Evolutionary conservation across 164 flowering plant species (phyloP).

Genomic region (Vitis rotundifolia): DNA sequence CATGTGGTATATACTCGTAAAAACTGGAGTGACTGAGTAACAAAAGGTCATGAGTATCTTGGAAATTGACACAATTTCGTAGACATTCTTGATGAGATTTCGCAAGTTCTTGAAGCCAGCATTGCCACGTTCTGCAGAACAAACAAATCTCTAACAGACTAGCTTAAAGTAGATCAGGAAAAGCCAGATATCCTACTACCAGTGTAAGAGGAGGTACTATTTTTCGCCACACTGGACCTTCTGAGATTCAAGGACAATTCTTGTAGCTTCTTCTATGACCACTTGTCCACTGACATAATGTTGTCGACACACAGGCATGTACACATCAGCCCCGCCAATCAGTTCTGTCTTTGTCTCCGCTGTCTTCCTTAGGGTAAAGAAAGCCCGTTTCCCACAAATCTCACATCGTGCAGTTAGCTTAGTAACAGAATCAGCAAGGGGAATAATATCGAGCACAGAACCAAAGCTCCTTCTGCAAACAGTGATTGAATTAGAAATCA

Average conservation of each 20-base stretch:
- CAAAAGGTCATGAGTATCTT: no score
- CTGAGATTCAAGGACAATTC: conserved; percentile 37
- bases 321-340: conserved; percentile 67
- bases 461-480: conserved; percentile 72
- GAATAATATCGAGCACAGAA: conserved; percentile 63
- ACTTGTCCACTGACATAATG: conserved; percentile 67
- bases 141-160: no score
- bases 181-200: background rate
- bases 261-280: conserved; percentile 51
- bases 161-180: background rate
- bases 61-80: no score
- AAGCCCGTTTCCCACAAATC: conserved; percentile 57
- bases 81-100: no score
- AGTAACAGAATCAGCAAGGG: conserved; percentile 69
- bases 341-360: conserved; percentile 53
- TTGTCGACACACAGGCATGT: conserved; percentile 77
- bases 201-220: no score
- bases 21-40: no score
- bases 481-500: background rate
- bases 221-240: conserved; percentile 17
- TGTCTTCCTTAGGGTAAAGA: conserved; percentile 65
- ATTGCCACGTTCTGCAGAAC: no score
- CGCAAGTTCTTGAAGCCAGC: no score
- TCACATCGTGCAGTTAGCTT: conserved; percentile 67
- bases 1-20: no score